phyloP scores from a whole-genome alignment of 1,284 basidiomycete genomes.

The Anthracocystis setariae region DNA sequence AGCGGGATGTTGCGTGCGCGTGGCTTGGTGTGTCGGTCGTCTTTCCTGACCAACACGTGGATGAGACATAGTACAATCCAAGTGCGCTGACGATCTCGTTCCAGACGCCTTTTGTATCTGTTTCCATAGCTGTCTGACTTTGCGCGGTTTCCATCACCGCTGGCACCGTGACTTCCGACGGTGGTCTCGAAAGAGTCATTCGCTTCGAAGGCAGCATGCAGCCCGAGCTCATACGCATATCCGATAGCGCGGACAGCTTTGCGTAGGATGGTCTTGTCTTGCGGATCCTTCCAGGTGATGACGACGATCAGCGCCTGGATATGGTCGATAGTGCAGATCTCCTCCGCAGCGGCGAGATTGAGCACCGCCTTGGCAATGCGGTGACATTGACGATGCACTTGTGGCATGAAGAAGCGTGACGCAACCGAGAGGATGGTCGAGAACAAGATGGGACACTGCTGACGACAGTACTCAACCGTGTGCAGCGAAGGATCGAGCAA shows the following conservation, averaged over 20 bases:
- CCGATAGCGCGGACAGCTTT: constrained; percentile 64
- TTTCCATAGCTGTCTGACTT: constrained; percentile 20
- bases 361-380: constrained; percentile 75
- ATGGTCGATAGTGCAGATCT: constrained; percentile 80
- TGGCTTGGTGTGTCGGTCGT: constrained; percentile 25
- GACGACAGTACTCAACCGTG: constrained; percentile 74
- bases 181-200: not conserved
- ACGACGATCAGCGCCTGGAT: constrained; percentile 84
- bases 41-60: constrained; percentile 33
- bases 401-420: constrained; percentile 82
- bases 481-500: constrained; percentile 68
- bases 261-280: constrained; percentile 66
- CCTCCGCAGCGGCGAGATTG: constrained; percentile 79
- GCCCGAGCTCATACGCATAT: constrained; percentile 68
- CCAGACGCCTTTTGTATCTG: constrained; percentile 12
- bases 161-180: not conserved
- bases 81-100: constrained; percentile 49
- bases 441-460: constrained; percentile 80
- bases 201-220: constrained; percentile 42
- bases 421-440: constrained; percentile 82
- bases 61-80: constrained; percentile 52
- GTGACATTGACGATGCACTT: constrained; percentile 75
- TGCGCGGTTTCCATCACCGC: not conserved
- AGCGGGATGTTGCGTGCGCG: constrained; percentile 35
- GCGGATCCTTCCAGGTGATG: constrained; percentile 80